Conservation (phyloP, 2,329 filamentous ascomycete species). For the Beauveria varroae region DNA sequence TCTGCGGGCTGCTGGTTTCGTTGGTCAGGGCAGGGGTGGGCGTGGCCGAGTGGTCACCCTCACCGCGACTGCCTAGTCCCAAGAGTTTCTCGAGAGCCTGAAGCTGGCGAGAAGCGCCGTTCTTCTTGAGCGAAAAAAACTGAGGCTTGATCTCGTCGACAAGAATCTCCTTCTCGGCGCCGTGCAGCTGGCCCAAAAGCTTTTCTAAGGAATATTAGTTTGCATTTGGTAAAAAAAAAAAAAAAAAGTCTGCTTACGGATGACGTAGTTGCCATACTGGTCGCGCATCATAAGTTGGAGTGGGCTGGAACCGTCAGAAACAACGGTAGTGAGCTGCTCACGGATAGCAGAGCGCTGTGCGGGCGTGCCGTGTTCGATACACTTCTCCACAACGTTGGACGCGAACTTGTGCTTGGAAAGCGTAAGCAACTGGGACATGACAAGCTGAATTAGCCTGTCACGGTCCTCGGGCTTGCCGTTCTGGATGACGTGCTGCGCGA, state of each 20-base stretch:
- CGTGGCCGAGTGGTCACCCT: constrained; percentile 40
- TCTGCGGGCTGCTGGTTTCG: constrained; percentile 62
- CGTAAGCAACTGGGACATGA: constrained; percentile 62
- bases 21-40: constrained; percentile 61
- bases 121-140: constrained; percentile 55
- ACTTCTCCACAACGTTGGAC: constrained; percentile 95
- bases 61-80: constrained; percentile 15
- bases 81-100: constrained; percentile 29
- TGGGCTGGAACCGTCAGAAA: constrained; percentile 59
- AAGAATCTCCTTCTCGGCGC: constrained; percentile 50
- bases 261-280: constrained; percentile 91
- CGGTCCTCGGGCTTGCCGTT: constrained; percentile 69
- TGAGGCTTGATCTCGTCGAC: constrained; percentile 57
- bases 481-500: constrained; percentile 84
- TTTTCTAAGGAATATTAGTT: constrained; percentile 54
- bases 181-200: constrained; percentile 58
- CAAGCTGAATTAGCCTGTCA: constrained; percentile 62
- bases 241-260: constrained; percentile 57
- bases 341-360: constrained; percentile 66
- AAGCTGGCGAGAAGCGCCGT: constrained; percentile 55
- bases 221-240: constrained; percentile 19
- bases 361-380: constrained; percentile 63
- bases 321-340: constrained; percentile 49
- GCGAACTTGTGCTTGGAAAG: constrained; percentile 95
- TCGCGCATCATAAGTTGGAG: constrained; percentile 77